These are phyloP conservation scores for Isatis lusitanica DNA, from an alignment of 441 rosid genomes.

Conservation along the genomic window DNA sequence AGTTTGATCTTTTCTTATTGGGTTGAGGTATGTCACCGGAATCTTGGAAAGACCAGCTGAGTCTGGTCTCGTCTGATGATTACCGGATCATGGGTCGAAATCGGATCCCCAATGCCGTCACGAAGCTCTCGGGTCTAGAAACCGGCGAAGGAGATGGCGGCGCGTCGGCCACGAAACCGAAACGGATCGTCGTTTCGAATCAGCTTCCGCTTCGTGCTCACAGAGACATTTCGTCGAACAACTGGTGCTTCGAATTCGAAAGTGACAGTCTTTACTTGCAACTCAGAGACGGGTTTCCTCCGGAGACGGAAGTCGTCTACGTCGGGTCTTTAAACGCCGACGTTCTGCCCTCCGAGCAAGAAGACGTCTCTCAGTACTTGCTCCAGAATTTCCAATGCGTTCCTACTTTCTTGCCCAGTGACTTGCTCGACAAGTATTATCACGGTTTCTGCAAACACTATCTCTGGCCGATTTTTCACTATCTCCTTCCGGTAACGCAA, in stretches of 20 bases:
- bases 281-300: conserved; percentile 63
- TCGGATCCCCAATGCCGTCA: conserved; percentile 59
- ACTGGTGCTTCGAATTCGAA: conserved; percentile 66
- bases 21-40: conserved; percentile 43
- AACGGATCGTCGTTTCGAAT: conserved; percentile 63
- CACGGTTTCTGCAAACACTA: conserved; percentile 90
- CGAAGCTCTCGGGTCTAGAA: conserved; percentile 50
- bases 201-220: conserved; percentile 58
- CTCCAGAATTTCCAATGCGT: conserved; percentile 56
- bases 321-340: conserved; percentile 67
- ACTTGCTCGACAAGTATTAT: conserved; percentile 54
- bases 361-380: conserved; percentile 51
- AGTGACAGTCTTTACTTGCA: conserved; percentile 51
- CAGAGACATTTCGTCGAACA: conserved; percentile 36
- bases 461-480: conserved; percentile 84
- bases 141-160: conserved; percentile 29
- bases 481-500: conserved; percentile 57
- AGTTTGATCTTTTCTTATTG: not conserved
- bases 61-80: conserved; percentile 59
- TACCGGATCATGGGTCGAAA: conserved; percentile 44
- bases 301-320: conserved; percentile 54
- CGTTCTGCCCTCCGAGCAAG: conserved; percentile 56
- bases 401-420: conserved; percentile 63
- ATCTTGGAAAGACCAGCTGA: conserved; percentile 57
- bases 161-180: conserved; percentile 29